Base-by-base conservation (phyloP, 2,329 filamentous ascomycete genomes). In the Coniochaeta prunicola region DNA sequence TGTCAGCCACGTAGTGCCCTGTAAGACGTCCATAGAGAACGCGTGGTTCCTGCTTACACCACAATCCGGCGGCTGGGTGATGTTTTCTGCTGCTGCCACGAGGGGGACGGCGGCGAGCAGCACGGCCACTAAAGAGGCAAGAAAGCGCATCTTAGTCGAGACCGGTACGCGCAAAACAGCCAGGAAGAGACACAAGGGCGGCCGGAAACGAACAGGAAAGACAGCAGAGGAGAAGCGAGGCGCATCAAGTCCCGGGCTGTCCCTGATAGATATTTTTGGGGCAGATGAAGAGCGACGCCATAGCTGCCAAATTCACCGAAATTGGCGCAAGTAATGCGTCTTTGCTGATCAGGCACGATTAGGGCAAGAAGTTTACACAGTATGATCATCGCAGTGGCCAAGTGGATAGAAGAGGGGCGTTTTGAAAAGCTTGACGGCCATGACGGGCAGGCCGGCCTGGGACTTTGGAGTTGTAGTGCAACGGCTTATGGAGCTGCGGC, bases 211-310 rank as follows among this genome's bases (percentile, higher is more conserved):
- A 55, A 50, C 13, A 7, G 30, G 13, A 28, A 34, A 55, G 9
- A 50, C 4, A 34, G n/a, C 53, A 31, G 36, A 55, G 33, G 21
- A 34, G 12, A 24, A n/a, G 30, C 28, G 33, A 17, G n/a, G 10
- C 33, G 15, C 30, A 28, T 55, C 30, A 21, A 24, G 30, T 34
- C 30, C 30, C 26, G 53, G 10, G 30, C 10, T 6, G 53, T 15
- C 19, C 53, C 17, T 33, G 53, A 33, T 55, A 36, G n/a, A 55
- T 55, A 55, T 55, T 53, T 36, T 31, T 55, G 33, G 53, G 30
- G 53, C 28, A 2, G 30, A 55, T 34, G 53, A n/a, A n/a, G 53
- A 36, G 30, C 53, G n/a, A 55, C 2, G 53, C 28, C 53, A 26
- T 33, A 55, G 28, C 33, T 55, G 30, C 53, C 30, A 31, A 55